Base-by-base conservation (phyloP, 139 green algal species). In the Pleodorina starrii region DNA sequence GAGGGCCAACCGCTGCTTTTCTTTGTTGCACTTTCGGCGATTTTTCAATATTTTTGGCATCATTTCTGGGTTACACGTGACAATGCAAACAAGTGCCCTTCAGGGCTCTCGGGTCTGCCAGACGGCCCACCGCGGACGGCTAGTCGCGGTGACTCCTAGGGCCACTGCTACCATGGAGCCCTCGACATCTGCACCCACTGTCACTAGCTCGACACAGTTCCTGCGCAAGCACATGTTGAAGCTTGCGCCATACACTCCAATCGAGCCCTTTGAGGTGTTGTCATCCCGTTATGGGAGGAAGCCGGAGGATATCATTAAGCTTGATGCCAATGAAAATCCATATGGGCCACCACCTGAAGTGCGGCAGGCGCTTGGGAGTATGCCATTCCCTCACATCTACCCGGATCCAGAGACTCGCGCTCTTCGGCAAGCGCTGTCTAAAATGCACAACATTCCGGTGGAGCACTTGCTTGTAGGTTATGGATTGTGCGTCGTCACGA, bases 281-380 rank as follows among this genome's bases (percentile, higher is more conserved):
- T 97, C 96, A 21, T 74, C 92, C 40, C 91, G 94, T 43, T 95
- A 99, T 46, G 97, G 98, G 17, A 91, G 94, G 27, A 89, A 71
- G 42, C 95, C 97, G 2, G 84, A 97, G 76, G 95, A 99, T 46
- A 99, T 99, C 82, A 94, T 99, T 21, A 99, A 99, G 94, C 96
- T 99, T 40, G 98, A 99, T 69, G 98, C 98, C 2, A 99, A 99
- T 88, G 98, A 99, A 86, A 99, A 99, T 85, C 97, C 98, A 5
- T 99, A 99, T 88, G 98, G 98, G 12, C 98, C 98, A 1, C 98
- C 98, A 6, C 98, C 97, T 2, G 98, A 99, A 89, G 98, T 99
- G 17, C 84, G 93, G 14, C 63, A 96, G 44, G 98, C 98, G 10
- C 91, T 99, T n/a, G 97, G 90, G 6, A 92, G 60, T 2, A 97